Base-by-base conservation (phyloP, 768 basidiomycete species). In the Tylopilus felleus region DNA sequence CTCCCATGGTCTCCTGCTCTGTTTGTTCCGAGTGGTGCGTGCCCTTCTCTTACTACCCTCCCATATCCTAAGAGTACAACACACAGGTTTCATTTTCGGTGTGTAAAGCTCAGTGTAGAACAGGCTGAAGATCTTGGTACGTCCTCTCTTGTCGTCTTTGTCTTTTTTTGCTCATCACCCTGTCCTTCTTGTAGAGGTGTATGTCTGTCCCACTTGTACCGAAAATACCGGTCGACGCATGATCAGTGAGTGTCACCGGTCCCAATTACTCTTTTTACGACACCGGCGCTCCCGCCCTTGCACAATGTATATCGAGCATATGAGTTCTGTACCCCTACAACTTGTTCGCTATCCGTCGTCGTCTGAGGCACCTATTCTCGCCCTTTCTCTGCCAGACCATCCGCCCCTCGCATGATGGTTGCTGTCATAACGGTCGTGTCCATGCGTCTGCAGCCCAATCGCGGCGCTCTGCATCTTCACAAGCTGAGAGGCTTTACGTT, bases 51-150 rank as follows among this genome's bases (percentile, higher is more conserved):
- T 27, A 3, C 53, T n/a, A 19, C 21, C 39, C 8, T 29, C 25
- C 53, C 23, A n/a, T 19, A 44, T 5, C 52, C 36, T 56, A 56
- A 64, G 46, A 27, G 8, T 35, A 17, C 25, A 33, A 31, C 10
- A 36, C n/a, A 6, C 49, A 93, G 91, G 91, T 91, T 83, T 70
- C 91, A 93, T 69, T 93, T 93, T 61, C 70, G 72, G n/a, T 93
- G 91, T 71, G 77, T 92, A 10, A 73, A 80, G 54, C 68, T 93
- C 45, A 76, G 68, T 53, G 80, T 82, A 59, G 72, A 77, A 47
- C 78, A 85, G 59, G 90, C 90, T 9, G 84, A 84, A 63, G 85
- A 89, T 66, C 87, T 93, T 68, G 81, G 89, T 90, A 69, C 76
- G 89, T 81, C 53, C 28, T 43, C 16, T 48, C 46, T 54, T 53